Percentiles rank a stretch among this genome's conserved stretches.
phyloP scores from a whole-genome alignment of 495 filamentous ascomycete species.

The Penicillium cinerascens region DNA sequence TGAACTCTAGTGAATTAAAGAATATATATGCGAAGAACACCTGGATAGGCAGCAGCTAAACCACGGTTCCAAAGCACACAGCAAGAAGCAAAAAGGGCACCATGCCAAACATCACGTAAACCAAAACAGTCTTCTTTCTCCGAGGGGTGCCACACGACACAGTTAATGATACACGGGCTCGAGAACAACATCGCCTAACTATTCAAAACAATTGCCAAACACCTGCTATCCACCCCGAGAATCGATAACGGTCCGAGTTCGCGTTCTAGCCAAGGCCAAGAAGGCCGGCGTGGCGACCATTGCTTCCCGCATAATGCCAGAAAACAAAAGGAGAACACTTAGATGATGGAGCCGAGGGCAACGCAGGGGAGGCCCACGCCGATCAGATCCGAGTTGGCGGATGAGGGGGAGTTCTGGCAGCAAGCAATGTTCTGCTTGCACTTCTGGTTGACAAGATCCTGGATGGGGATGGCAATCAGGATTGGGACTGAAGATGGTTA shows the following conservation, averaged over 20 bases:
- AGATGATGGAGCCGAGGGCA: conserved; percentile 49
- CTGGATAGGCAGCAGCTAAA: conserved; percentile 18
- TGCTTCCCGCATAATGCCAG: conserved; percentile 19
- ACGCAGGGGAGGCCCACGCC: conserved; percentile 49
- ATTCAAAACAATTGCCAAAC: conserved; percentile 18
- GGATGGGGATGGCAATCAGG: conserved; percentile 29
- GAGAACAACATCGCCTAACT: conserved; percentile 24
- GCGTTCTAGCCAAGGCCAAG: conserved; percentile 6
- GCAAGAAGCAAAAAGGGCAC: conserved; percentile 21
- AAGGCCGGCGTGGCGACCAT: conserved; percentile 5
- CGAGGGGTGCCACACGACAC: conserved; percentile 36
- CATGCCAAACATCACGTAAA: conserved; percentile 16
- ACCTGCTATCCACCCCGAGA: conserved; percentile 21
- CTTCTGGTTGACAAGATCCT: conserved; percentile 45
- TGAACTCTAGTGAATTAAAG: conserved; percentile 33
- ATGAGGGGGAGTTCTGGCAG: conserved; percentile 43
- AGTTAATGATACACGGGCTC: conserved; percentile 35
- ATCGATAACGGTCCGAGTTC: conserved; percentile 19
- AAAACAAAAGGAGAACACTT: conserved; percentile 23
- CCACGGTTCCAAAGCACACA: conserved; percentile 19
- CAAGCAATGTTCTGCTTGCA: conserved; percentile 55
- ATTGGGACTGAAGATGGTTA: conserved; percentile 25
- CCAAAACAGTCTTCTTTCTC: conserved; percentile 37
- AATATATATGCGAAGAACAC: conserved; percentile 21
- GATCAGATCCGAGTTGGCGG: conserved; percentile 37